Percentiles rank a stretch among this genome's conserved stretches.
phyloP scores from a whole-genome alignment of 2,329 filamentous ascomycete genomes.

The Trichoderma arundinaceum region DNA sequence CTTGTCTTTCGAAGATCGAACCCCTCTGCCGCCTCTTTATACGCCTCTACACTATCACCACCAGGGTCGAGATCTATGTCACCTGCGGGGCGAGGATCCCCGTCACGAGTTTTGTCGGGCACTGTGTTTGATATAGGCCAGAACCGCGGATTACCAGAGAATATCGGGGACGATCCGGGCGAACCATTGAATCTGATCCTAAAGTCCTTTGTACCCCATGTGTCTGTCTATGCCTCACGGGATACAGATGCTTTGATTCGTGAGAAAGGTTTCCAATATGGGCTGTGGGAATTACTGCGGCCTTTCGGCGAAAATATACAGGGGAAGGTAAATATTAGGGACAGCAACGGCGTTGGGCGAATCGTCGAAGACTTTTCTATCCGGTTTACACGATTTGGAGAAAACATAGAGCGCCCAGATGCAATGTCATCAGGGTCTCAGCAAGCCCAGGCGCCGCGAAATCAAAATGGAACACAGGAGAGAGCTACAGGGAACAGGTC shows the following conservation, averaged over 20 bases:
- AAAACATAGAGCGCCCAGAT: slow-evolving; percentile 60
- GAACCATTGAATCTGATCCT: slow-evolving; percentile 72
- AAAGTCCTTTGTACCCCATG: slow-evolving; percentile 84
- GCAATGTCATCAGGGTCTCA: slow-evolving; percentile 42
- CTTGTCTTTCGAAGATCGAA: slow-evolving; percentile 61
- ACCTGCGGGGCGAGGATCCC: slow-evolving; percentile 64
- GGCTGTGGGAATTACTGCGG: slow-evolving; percentile 82
- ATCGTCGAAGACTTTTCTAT: slow-evolving; percentile 90
- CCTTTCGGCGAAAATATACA: slow-evolving; percentile 89
- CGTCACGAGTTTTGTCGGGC: slow-evolving; percentile 61
- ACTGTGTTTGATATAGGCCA: slow-evolving; percentile 61
- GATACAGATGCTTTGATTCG: slow-evolving; percentile 82
- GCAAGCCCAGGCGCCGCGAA: slow-evolving; percentile 48
- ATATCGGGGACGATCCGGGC: slow-evolving; percentile 52
- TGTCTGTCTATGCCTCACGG: slow-evolving; percentile 83
- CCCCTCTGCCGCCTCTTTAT: slow-evolving; percentile 64
- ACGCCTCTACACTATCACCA: slow-evolving; percentile 71
- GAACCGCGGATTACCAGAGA: slow-evolving; percentile 53
- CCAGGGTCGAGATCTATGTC: slow-evolving; percentile 71
- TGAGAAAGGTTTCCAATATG: slow-evolving; percentile 83
- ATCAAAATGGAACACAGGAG: slow-evolving; percentile 39
- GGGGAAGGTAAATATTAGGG: slow-evolving; percentile 87
- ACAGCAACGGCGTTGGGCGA: slow-evolving; percentile 84
- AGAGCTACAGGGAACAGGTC: slow-evolving; percentile 42
- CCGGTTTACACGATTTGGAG: slow-evolving; percentile 77